A percentile compares a stretch with the other conserved stretches of the same genome.
Evolutionary conservation across 2,329 filamentous ascomycete genomes (phyloP).

Genomic region (Verticillium zaregamsianum): DNA sequence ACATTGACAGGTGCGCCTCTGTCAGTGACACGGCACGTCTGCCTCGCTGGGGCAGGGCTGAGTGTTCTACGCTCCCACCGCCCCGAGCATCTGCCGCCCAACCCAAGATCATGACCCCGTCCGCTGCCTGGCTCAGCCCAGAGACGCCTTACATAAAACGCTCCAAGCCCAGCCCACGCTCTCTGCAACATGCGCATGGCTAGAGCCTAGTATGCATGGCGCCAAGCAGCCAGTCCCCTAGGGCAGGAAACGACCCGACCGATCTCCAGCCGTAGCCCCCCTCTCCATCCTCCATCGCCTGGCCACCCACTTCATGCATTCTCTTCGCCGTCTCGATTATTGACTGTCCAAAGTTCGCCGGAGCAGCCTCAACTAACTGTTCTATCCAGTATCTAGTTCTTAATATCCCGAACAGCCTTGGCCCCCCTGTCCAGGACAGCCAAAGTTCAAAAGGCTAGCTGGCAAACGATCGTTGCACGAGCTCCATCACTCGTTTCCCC

Average conservation of each 20-base stretch:
- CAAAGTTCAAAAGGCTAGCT: too few species aligned
- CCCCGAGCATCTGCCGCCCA: neutral
- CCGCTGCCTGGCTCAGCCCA: neutral
- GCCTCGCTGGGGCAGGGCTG: neutral
- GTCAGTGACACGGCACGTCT: neutral
- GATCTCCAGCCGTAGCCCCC: neutral
- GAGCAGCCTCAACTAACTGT: neutral
- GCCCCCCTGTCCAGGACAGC: neutral
- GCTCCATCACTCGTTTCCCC: neutral
- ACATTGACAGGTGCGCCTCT: neutral
- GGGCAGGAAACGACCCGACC: neutral
- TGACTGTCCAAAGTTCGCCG: neutral
- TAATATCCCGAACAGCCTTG: neutral
- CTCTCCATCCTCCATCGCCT: neutral
- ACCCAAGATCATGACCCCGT: neutral
- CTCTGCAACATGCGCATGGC: neutral
- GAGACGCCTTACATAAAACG: neutral
- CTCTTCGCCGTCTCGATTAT: neutral
- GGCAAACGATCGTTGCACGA: neutral
- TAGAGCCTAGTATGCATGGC: neutral
- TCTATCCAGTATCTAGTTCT: constrained; percentile 2
- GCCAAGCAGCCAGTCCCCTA: neutral
- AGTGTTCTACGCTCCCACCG: neutral
- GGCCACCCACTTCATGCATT: neutral
- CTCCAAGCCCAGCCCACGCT: neutral